Evolutionary conservation across 2,329 filamentous ascomycete species (phyloP).

Genomic region (Epicoccum nigrum): DNA sequence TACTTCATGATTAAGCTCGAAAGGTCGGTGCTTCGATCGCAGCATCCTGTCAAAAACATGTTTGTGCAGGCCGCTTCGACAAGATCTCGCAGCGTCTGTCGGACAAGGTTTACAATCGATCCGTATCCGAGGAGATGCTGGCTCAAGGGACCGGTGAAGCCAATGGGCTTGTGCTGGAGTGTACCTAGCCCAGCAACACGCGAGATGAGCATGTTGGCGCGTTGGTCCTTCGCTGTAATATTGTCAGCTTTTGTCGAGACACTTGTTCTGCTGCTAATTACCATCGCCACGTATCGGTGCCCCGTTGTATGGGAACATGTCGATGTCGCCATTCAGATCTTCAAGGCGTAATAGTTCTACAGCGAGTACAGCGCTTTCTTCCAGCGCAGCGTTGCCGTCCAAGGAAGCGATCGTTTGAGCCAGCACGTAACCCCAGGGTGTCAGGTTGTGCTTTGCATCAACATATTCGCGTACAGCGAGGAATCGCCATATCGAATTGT

Average conservation of each 20-base stretch:
- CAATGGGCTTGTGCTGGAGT: slow-evolving; percentile 80
- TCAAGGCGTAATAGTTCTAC: slow-evolving; percentile 84
- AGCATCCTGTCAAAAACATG: slow-evolving; percentile 81
- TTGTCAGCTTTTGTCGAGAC: slow-evolving; percentile 23
- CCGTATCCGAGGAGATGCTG: slow-evolving; percentile 87
- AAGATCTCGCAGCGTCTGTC: slow-evolving; percentile 79
- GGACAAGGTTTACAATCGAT: slow-evolving; percentile 79
- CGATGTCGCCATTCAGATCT: slow-evolving; percentile 71
- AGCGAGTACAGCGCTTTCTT: slow-evolving; percentile 81
- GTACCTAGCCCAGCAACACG: slow-evolving; percentile 83
- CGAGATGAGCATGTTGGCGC: slow-evolving; percentile 80
- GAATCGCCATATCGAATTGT: slow-evolving; percentile 86
- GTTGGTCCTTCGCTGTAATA: slow-evolving; percentile 71
- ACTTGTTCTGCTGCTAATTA: slow-evolving; percentile 3
- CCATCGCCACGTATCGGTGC: slow-evolving; percentile 62
- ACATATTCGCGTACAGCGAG: slow-evolving; percentile 88
- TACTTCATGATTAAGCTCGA: slow-evolving; percentile 75
- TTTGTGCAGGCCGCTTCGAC: slow-evolving; percentile 81
- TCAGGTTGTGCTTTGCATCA: slow-evolving; percentile 78
- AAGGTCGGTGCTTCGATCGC: slow-evolving; percentile 65
- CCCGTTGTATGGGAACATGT: slow-evolving; percentile 65
- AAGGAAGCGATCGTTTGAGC: slow-evolving; percentile 70
- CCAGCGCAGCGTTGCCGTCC: slow-evolving; percentile 63
- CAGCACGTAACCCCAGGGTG: slow-evolving; percentile 78
- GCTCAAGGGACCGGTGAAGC: slow-evolving; percentile 93